Evolutionary conservation across 1,284 basidiomycete species (phyloP), one percentile per base, ranked within the genome.

Genomic region (Microbotryum saponariae): DNA sequence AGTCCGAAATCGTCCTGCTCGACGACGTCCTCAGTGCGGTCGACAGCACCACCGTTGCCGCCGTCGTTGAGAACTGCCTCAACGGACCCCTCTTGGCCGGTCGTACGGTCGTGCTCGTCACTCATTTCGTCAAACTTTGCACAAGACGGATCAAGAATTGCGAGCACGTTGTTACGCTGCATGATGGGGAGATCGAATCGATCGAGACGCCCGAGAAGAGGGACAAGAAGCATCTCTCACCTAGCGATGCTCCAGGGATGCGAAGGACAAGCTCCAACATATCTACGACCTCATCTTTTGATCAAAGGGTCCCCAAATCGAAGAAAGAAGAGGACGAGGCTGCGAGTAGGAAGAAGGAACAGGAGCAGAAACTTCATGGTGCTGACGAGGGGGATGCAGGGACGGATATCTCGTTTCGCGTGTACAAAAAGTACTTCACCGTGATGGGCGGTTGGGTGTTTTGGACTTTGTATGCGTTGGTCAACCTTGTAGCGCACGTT

Each of bases 371-470:
- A 75, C 80, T 94, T 31, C 79, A 93, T 27, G 88, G 92, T 72
- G 91, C 93, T 70, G 92, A 96, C 75, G 85, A 85, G 67, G 82
- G 91, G 9, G 91, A 89, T 0, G 84, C 88, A 25, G 91, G 92
- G 1, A 82, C 85, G 47, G 89, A 51, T 29, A 61, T 96, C 60
- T 78, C 83, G 52, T 80, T 79, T 64, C 81, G 85, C 47, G 85
- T 94, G n/a, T 97, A 91, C 89, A 74, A 78, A 63, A 82, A 83
- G 0, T 96, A 94, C 73, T 77, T 92, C 70, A 76, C 45, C 9
- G 67, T 68, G 8, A 69, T 71, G 53, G 73, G 72, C 29, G 63
- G 68, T 3, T 50, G 48, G 29, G 50, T 77, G 64, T 92, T 85
- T 70, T 96, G 92, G 91, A 55, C 74, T 4, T 21, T 83, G 6